Conservation (phyloP, 345 rosid species). For the Murraya koenigii region DNA sequence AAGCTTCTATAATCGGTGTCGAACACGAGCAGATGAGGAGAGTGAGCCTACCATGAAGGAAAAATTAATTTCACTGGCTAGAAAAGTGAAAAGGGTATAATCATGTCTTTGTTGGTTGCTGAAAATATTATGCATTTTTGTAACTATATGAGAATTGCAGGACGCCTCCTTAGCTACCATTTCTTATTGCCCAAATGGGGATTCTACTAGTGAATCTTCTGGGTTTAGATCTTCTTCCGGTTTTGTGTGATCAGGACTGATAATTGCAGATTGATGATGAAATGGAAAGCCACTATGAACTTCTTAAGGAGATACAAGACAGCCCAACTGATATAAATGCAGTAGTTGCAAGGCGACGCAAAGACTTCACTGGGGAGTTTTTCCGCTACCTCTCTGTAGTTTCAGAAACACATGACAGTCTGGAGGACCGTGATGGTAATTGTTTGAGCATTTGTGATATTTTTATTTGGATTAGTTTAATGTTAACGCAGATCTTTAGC, state of each 20-base stretch:
- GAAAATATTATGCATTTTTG: neutral
- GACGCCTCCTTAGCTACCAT: neutral
- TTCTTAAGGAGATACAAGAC: slow-evolving; percentile 78
- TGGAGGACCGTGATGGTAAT: slow-evolving; percentile 91
- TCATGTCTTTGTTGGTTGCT: neutral
- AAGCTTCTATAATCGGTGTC: slow-evolving; percentile 67
- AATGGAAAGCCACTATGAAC: slow-evolving; percentile 74
- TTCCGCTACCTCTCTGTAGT: slow-evolving; percentile 60
- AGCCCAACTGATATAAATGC: slow-evolving; percentile 78
- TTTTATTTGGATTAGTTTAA: slow-evolving; percentile 2
- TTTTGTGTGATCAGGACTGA: slow-evolving; percentile 39
- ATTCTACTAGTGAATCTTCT: slow-evolving; percentile 10
- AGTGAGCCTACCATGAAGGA: slow-evolving; percentile 53
- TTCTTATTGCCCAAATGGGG: neutral
- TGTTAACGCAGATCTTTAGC: neutral
- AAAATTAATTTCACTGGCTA: slow-evolving; percentile 48
- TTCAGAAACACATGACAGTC: slow-evolving; percentile 61
- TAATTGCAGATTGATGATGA: slow-evolving; percentile 88
- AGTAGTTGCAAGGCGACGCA: slow-evolving; percentile 64
- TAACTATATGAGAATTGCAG: neutral
- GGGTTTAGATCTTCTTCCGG: slow-evolving; percentile 27
- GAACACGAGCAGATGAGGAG: slow-evolving; percentile 49
- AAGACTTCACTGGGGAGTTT: slow-evolving; percentile 80
- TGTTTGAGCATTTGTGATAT: slow-evolving; percentile 1
- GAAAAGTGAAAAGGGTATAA: slow-evolving; percentile 78